Evolutionary conservation across 2,329 filamentous ascomycete genomes (phyloP).

Genomic region (Emergomyces orientalis): DNA sequence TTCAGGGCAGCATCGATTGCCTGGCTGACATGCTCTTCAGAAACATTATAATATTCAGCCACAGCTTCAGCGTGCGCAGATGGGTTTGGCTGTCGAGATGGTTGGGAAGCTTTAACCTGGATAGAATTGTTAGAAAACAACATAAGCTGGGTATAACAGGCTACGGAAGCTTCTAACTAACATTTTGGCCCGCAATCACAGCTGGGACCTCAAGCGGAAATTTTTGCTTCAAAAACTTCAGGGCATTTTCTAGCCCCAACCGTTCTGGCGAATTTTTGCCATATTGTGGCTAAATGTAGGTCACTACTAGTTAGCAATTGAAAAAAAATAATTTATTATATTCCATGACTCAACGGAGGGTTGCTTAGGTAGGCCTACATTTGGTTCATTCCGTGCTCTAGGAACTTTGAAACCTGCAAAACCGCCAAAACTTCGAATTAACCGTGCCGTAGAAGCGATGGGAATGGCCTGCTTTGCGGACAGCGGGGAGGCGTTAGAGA

Average conservation of each 20-base stretch:
- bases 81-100: conserved; percentile 60
- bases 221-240: conserved; percentile 9
- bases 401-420: conserved; percentile 11
- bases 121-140: background rate
- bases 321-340: background rate
- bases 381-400: conserved; percentile 11
- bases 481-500: background rate
- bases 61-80: conserved; percentile 66
- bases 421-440: background rate
- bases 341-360: no score
- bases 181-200: conserved; percentile 3
- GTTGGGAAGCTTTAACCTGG: conserved; percentile 2
- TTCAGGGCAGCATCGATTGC: conserved; percentile 77
- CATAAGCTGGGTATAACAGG: background rate
- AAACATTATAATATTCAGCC: conserved; percentile 77
- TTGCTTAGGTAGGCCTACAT: conserved; percentile 4
- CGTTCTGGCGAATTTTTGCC: conserved; percentile 10
- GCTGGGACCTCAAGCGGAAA: conserved; percentile 11
- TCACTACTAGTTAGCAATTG: background rate
- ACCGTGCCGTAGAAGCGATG: background rate
- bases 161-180: background rate
- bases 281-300: conserved; percentile 10
- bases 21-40: conserved; percentile 60
- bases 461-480: background rate
- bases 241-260: conserved; percentile 7